Evolutionary conservation across 495 filamentous ascomycete genomes (phyloP), one percentile per base, ranked within the genome.

Genomic region (Hypoxylon trugodes): DNA sequence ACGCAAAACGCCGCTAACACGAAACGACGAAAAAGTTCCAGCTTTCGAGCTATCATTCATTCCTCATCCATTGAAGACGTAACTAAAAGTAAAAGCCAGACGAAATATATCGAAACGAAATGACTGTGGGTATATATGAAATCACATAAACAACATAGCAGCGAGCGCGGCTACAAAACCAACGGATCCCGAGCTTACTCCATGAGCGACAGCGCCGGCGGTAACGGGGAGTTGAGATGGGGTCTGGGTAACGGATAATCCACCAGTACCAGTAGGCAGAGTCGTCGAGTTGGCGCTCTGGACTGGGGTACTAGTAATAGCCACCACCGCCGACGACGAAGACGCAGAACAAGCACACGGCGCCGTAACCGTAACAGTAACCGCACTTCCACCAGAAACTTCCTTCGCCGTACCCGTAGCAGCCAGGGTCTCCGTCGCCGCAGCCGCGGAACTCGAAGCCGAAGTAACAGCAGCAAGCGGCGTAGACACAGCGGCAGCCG

Each of bases 151-250:
- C 37, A 67, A 16, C 4, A 61, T 32, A 9, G 63, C 63, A 15
- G 58, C 64, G n/a, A 67, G 12, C 2, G 53, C 46, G 6, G 51
- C 64, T 1, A 61, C 6, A 4, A 57, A 15, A 10, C 57, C 47
- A 22, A 48, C 41, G 2, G 58, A 56, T 22, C 64, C 64, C 5
- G 56, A 50, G 13, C 1, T 18, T 4, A 52, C 49, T 16, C 50
- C 55, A 18, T 50, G 55, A 4, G 66, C 59, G 51, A 37, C 68
- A 19, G 77, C 77, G 46, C 69, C 76, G 43, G 68, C 76, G 16
- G 75, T 76, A 51, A 66, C 71, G 37, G 69, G 58, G 24, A 58
- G 37, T n/a, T 58, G 43, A 10, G 35, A 16, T n/a, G 59, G 56
- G 21, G 66, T 46, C 13, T 62, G 32, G 45, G 68, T 59, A 25